phyloP scores from a whole-genome alignment of 305 asterid species.

The Fraxinus paxiana region DNA sequence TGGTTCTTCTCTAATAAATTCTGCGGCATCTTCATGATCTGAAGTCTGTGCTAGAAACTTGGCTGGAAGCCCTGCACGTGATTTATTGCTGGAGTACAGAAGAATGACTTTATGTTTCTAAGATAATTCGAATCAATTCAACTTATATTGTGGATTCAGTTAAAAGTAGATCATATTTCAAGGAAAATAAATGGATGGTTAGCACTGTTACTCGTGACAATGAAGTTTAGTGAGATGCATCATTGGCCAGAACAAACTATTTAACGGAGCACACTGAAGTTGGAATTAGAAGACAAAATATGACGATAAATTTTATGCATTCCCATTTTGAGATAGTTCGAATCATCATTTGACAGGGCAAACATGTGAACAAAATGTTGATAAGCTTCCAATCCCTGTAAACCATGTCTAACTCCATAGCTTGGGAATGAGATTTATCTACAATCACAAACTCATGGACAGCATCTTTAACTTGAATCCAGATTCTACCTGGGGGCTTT shows the following conservation, averaged over 20 bases:
- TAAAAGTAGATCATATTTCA: neutral
- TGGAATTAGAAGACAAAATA: neutral
- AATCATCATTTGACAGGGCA: neutral
- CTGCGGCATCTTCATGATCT: slow-evolving; percentile 60
- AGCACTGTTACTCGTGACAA: neutral
- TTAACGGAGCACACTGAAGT: neutral
- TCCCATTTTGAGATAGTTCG: neutral
- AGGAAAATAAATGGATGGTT: neutral
- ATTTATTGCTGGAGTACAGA: slow-evolving; percentile 9
- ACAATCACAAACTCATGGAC: slow-evolving; percentile 40
- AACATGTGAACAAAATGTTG: neutral
- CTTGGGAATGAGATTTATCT: slow-evolving; percentile 27
- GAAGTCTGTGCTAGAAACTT: slow-evolving; percentile 37
- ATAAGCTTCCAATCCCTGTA: slow-evolving; percentile 16
- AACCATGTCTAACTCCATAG: slow-evolving; percentile 29
- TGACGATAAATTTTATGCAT: neutral
- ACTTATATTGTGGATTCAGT: neutral
- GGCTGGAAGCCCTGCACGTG: slow-evolving; percentile 25
- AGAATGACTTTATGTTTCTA: neutral
- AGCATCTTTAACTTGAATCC: slow-evolving; percentile 41
- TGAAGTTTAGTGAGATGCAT: neutral
- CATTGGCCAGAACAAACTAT: neutral
- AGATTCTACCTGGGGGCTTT: slow-evolving; percentile 50
- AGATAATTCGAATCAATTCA: neutral
- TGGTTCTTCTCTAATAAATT: slow-evolving; percentile 62